Conservation (phyloP, 176 grass and related monocot genomes). For the Zea mays region Zm-B73-REFERENCE-NAM-5.0 NC_050105.1:70358501-70359000, state of each 20-base stretch:
- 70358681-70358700: conserved; percentile 41
- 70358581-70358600: conserved; percentile 55
- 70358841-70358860: conserved; percentile 60
- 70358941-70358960: conserved; percentile 29
- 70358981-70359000: conserved; percentile 26
- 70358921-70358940: conserved; percentile 51
- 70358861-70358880: conserved; percentile 58
- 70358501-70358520: conserved; percentile 42
- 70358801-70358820: neutral
- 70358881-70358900: conserved; percentile 53
- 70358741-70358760: neutral
- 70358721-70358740: too few relatives aligned
- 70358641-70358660: conserved; percentile 58
- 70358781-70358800: neutral
- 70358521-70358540: conserved; percentile 58
- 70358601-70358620: conserved; percentile 59
- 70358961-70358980: conserved; percentile 47
- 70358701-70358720: conserved; percentile 45
- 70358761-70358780: conserved; percentile 45
- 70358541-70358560: conserved; percentile 69
- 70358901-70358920: conserved; percentile 65
- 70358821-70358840: neutral
- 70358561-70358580: conserved; percentile 73
- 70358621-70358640: conserved; percentile 70
- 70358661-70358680: conserved; percentile 71